Evolutionary conservation across 768 basidiomycete species (phyloP).

Genomic region (Agaricus subrufescens): DNA sequence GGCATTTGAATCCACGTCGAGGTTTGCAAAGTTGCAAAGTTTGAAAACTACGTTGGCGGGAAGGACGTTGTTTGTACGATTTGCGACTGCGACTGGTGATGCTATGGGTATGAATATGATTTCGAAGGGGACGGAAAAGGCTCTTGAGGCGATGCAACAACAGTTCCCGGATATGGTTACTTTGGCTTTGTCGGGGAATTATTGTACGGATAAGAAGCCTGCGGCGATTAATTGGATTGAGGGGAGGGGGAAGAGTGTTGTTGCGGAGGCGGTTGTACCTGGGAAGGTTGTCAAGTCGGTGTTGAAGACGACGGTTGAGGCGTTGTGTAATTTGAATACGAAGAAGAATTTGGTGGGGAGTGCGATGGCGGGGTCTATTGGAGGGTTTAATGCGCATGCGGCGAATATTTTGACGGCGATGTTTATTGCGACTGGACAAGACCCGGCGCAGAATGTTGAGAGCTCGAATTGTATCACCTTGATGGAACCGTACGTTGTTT

Average conservation of each 20-base stretch:
- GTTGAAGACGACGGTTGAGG: constrained; percentile 91
- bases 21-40: constrained; percentile 83
- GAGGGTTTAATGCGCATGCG: constrained; percentile 98
- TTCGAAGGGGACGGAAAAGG: constrained; percentile 95
- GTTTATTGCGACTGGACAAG: constrained; percentile 95
- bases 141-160: constrained; percentile 71
- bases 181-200: constrained; percentile 92
- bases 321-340: constrained; percentile 83
- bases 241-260: constrained; percentile 95
- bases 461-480: constrained; percentile 98
- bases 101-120: constrained; percentile 99
- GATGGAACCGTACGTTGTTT: constrained; percentile 87
- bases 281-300: constrained; percentile 85
- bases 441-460: constrained; percentile 98
- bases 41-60: constrained; percentile 92
- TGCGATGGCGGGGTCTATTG: constrained; percentile 97
- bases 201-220: constrained; percentile 99
- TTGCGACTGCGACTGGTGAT: constrained; percentile 92
- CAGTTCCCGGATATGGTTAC: constrained; percentile 90
- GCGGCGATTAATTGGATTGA: constrained; percentile 99
- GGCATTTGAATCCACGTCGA: constrained; percentile 91
- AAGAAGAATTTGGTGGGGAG: constrained; percentile 98
- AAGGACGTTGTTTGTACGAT: constrained; percentile 87
- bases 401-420: constrained; percentile 96
- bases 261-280: constrained; percentile 91